These are phyloP conservation scores for Penicillium sp. DNA, from an alignment of 2,329 filamentous ascomycete genomes.

Conservation along the genomic window DNA sequence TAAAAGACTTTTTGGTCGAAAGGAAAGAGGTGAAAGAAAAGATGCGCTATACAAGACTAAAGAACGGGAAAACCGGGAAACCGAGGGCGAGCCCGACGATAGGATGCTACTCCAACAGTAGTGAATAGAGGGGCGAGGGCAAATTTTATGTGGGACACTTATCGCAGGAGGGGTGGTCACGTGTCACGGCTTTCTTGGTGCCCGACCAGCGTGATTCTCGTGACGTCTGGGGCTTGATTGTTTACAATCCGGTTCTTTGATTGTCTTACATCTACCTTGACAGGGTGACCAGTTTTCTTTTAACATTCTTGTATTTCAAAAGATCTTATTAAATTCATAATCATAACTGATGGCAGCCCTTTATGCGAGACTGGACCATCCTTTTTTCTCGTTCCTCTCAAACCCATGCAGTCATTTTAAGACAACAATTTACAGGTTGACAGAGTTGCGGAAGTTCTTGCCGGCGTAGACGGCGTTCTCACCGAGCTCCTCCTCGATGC, in stretches of 20 bases:
- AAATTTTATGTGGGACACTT: conserved; percentile 42
- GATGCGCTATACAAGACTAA: conserved; percentile 24
- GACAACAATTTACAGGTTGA: conserved; percentile 74
- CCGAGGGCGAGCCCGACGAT: conserved; percentile 25
- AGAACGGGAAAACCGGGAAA: conserved; percentile 20
- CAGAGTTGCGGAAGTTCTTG: conserved; percentile 85
- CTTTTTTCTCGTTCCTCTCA: conserved; percentile 20
- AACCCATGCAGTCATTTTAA: conserved; percentile 14
- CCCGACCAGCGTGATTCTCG: conserved; percentile 28
- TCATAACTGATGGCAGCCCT: conserved; percentile 30
- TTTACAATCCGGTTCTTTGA: background rate
- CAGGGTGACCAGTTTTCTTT: background rate
- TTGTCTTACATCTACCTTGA: background rate
- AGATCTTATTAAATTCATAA: conserved; percentile 39
- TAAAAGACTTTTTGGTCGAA: conserved; percentile 18
- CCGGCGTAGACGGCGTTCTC: conserved; percentile 91
- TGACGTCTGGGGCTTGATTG: background rate
- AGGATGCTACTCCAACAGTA: conserved; percentile 28
- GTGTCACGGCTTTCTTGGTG: conserved; percentile 29
- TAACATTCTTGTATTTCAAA: conserved; percentile 29
- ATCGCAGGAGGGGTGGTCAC: conserved; percentile 31
- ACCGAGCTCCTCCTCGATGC: conserved; percentile 98
- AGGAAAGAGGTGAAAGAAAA: conserved; percentile 12
- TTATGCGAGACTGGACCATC: conserved; percentile 24
- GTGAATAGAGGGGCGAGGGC: conserved; percentile 31